These are phyloP conservation scores for Fusarium sp. DNA, from an alignment of 2,329 filamentous ascomycete species.

Conservation along the genomic window DNA sequence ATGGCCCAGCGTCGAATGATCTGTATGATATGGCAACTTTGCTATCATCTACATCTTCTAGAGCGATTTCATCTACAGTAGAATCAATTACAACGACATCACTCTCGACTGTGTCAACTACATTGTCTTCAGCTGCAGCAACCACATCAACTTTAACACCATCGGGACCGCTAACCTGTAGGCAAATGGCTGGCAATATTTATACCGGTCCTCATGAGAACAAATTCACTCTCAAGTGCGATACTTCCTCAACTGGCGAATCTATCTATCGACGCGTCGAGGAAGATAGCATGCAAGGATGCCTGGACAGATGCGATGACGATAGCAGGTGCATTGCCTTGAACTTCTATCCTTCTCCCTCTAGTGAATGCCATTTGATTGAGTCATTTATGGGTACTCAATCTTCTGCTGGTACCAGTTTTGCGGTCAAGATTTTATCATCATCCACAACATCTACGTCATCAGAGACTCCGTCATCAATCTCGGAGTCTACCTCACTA, in stretches of 20 bases:
- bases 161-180: neutral
- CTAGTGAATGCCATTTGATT: neutral
- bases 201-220: neutral
- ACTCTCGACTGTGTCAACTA: too few species aligned
- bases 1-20: too few species aligned
- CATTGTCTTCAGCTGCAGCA: too few species aligned
- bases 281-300: neutral
- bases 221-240: neutral
- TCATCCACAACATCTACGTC: neutral
- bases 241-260: neutral
- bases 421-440: neutral
- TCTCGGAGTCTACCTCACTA: too few species aligned
- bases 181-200: neutral
- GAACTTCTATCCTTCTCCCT: neutral
- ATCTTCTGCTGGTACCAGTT: neutral
- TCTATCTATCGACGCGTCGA: neutral
- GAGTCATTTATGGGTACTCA: neutral
- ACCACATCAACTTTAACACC: too few species aligned
- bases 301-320: neutral
- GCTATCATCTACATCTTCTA: accelerated
- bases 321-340: neutral
- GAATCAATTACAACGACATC: neutral
- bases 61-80: neutral
- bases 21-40: neutral
- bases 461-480: neutral